Conservation (phyloP, 192 early-diverging fungal genomes). For the Coemansia sp. region DNA sequence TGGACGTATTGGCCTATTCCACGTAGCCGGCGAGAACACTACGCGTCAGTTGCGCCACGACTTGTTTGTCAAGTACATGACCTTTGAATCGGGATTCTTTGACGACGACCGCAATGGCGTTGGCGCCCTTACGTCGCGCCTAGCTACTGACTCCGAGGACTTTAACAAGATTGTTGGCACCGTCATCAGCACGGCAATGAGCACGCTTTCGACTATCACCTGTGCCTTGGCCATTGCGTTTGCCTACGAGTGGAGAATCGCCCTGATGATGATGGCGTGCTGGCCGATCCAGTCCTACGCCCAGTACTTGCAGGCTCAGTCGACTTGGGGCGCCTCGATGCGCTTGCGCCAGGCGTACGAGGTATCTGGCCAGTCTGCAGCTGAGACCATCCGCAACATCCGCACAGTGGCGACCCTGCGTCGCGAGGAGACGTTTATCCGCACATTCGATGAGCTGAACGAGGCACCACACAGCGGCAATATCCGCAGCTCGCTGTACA, state of each 20-base stretch:
- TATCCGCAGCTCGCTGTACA: slow-evolving; percentile 33
- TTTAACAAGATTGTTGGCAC: slow-evolving; percentile 51
- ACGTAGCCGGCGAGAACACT: slow-evolving; percentile 61
- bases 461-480: slow-evolving; percentile 49
- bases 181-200: slow-evolving; percentile 32
- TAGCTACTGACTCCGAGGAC: slow-evolving; percentile 68
- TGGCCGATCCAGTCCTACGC: slow-evolving; percentile 69
- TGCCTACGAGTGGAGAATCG: slow-evolving; percentile 58
- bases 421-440: slow-evolving; percentile 55
- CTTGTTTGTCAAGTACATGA: slow-evolving; percentile 63
- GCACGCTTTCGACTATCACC: slow-evolving; percentile 30
- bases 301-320: slow-evolving; percentile 62
- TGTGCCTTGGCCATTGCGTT: slow-evolving; percentile 55
- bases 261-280: slow-evolving; percentile 62
- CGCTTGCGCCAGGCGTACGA: slow-evolving; percentile 66
- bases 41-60: slow-evolving; percentile 61
- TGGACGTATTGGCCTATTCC: slow-evolving; percentile 57
- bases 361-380: slow-evolving; percentile 65
- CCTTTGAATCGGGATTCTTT: slow-evolving; percentile 73
- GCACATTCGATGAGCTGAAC: slow-evolving; percentile 54
- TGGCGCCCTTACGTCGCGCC: slow-evolving; percentile 67
- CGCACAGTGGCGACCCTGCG: slow-evolving; percentile 78
- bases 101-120: slow-evolving; percentile 67
- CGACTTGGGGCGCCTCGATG: slow-evolving; percentile 44
- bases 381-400: slow-evolving; percentile 82